These are phyloP conservation scores for Colletotrichum sp. DNA, from an alignment of 2,329 filamentous ascomycete species.

Conservation along the genomic window DNA sequence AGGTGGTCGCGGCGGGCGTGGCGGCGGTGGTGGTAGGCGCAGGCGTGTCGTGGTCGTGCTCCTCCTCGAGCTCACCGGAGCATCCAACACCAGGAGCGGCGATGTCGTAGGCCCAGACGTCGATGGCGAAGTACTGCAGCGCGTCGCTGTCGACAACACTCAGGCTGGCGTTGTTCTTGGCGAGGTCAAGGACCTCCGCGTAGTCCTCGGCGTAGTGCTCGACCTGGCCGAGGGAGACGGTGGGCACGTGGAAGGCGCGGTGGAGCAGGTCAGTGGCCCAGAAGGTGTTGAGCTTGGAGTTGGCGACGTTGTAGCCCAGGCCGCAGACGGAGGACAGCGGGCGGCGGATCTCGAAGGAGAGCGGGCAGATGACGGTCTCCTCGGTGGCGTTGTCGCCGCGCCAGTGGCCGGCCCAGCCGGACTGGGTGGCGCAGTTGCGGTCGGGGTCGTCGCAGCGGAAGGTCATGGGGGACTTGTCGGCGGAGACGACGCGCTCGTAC, in stretches of 20 bases:
- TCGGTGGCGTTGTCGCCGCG: conserved; percentile 67
- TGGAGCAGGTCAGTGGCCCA: conserved; percentile 72
- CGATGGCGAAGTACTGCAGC: conserved; percentile 72
- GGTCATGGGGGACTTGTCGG: conserved; percentile 59
- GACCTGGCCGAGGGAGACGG: conserved; percentile 62
- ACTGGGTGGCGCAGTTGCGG: conserved; percentile 61
- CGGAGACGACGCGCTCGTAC: conserved; percentile 64
- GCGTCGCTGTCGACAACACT: conserved; percentile 63
- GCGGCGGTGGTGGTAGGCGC: conserved; percentile 28
- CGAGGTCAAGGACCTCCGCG: conserved; percentile 56
- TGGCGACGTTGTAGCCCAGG: conserved; percentile 65
- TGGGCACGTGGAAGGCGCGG: conserved; percentile 67
- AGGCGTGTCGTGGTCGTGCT: not conserved
- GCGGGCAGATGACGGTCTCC: conserved; percentile 73
- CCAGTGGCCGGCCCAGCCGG: conserved; percentile 70
- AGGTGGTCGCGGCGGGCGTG: conserved; percentile 57
- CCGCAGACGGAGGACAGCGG: conserved; percentile 65
- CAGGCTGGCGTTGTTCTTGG: conserved; percentile 49
- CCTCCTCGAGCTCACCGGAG: conserved; percentile 43
- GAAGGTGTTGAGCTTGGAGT: conserved; percentile 61
- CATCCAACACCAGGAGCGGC: conserved; percentile 68
- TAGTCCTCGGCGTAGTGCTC: conserved; percentile 69
- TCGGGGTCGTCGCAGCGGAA: conserved; percentile 76
- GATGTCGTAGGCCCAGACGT: conserved; percentile 70
- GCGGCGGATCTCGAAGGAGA: conserved; percentile 63